phyloP scores from a whole-genome alignment of 2,329 filamentous ascomycete species.

The Talaromyces verruculosus region DNA sequence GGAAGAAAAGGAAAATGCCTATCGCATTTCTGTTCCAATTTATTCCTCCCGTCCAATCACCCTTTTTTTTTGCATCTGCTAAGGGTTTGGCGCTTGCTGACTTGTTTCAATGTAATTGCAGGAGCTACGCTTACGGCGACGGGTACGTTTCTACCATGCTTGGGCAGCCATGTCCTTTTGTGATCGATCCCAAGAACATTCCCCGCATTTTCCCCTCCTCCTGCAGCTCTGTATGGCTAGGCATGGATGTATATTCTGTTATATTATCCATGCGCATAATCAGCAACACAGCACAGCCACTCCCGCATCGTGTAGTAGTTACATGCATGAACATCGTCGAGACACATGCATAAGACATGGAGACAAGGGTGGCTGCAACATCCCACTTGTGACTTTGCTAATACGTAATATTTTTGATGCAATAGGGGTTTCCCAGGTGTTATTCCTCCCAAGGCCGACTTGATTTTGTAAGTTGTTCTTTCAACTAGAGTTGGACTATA shows the following conservation, averaged over 20 bases:
- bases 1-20: background rate
- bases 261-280: slow-evolving; percentile 2
- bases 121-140: slow-evolving; percentile 40
- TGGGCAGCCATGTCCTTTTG: background rate
- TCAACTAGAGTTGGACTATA: background rate
- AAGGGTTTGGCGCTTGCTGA: slow-evolving; percentile 9
- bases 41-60: background rate
- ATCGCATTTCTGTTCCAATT: background rate
- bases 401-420: slow-evolving; percentile 22
- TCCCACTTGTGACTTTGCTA: background rate
- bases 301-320: slow-evolving; percentile 8
- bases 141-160: slow-evolving; percentile 34
- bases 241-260: background rate
- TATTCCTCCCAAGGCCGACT: slow-evolving; percentile 71
- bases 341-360: background rate
- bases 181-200: background rate
- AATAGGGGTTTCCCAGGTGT: slow-evolving; percentile 72
- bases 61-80: slow-evolving; percentile 4
- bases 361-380: background rate
- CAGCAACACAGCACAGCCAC: background rate
- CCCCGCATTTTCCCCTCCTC: slow-evolving; percentile 9
- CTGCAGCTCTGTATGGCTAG: background rate
- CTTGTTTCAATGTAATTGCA: slow-evolving; percentile 5
- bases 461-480: slow-evolving; percentile 72
- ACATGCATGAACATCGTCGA: background rate